Conservation (phyloP, 768 basidiomycete genomes). For the Phylloporus rhodoxanthus region DNA sequence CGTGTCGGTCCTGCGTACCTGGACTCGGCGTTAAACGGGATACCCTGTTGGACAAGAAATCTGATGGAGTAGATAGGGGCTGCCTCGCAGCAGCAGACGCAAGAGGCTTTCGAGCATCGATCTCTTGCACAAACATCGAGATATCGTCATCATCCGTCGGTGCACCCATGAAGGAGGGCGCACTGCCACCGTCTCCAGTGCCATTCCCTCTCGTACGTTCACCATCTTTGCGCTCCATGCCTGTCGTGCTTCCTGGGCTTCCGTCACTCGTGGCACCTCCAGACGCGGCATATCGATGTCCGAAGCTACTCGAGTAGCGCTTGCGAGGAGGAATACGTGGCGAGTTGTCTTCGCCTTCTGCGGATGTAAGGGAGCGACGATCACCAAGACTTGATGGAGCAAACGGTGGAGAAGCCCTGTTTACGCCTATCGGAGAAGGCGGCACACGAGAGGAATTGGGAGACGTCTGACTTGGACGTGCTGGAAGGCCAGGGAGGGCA, state of each 20-base stretch:
- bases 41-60: background rate
- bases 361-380: conserved; percentile 34
- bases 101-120: conserved; percentile 65
- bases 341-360: conserved; percentile 32
- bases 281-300: conserved; percentile 54
- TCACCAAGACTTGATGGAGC: conserved; percentile 40
- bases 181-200: conserved; percentile 11
- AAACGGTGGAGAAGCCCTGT: conserved; percentile 36
- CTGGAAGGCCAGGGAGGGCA: conserved; percentile 30
- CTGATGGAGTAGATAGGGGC: conserved; percentile 1
- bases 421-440: conserved; percentile 35
- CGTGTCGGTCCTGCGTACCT: conserved; percentile 1
- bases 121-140: conserved; percentile 71
- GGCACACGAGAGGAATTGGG: conserved; percentile 40
- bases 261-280: conserved; percentile 38
- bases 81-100: conserved; percentile 17
- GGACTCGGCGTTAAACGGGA: conserved; percentile 5
- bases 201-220: conserved; percentile 19
- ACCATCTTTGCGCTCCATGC: conserved; percentile 19
- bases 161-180: conserved; percentile 41
- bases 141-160: conserved; percentile 71
- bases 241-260: conserved; percentile 17
- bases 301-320: conserved; percentile 75
- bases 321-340: conserved; percentile 37
- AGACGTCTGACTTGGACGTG: conserved; percentile 33